A percentile compares a stretch with the other conserved stretches of the same genome.
Evolutionary conservation across 2,329 filamentous ascomycete species (phyloP).

Genomic region (Aspergillus ruber): DNA sequence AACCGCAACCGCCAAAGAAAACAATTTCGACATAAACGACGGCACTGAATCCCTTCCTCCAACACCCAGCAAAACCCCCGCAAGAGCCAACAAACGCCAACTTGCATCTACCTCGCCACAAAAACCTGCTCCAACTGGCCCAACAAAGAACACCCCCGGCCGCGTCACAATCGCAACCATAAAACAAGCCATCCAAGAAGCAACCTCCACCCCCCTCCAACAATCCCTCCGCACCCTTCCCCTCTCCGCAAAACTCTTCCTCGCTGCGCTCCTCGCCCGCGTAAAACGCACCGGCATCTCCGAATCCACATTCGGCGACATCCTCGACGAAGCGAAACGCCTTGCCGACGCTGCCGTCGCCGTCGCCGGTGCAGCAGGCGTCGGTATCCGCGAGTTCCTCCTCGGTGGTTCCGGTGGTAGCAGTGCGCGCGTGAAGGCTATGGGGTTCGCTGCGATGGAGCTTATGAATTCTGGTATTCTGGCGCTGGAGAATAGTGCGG

Average conservation of each 20-base stretch:
- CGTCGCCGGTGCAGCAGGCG: constrained; percentile 46
- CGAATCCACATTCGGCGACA: constrained; percentile 82
- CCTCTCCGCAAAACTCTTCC: constrained; percentile 73
- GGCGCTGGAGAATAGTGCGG: constrained; percentile 58
- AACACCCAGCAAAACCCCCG: constrained; percentile 40
- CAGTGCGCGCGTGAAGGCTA: constrained; percentile 47
- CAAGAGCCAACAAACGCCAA: constrained; percentile 21
- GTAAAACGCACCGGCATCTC: constrained; percentile 75
- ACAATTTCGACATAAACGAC: constrained; percentile 13
- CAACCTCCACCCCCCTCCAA: constrained; percentile 85
- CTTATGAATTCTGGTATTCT: constrained; percentile 83
- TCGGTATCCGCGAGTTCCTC: constrained; percentile 57
- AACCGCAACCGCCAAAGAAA: constrained; percentile 18
- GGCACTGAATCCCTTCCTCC: constrained; percentile 33
- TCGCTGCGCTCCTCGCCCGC: constrained; percentile 72
- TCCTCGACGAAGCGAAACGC: constrained; percentile 75
- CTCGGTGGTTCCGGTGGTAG: constrained; percentile 38
- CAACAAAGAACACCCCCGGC: constrained; percentile 25
- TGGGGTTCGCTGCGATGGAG: constrained; percentile 71
- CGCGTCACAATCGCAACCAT: constrained; percentile 88
- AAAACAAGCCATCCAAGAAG: constrained; percentile 90
- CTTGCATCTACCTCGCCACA: constrained; percentile 3
- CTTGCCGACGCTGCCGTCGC: constrained; percentile 46
- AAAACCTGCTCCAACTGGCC: constrained; percentile 12
- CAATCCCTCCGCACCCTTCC: constrained; percentile 80